Evolutionary conservation across 2,329 filamentous ascomycete species (phyloP).

Genomic region (Phyllosticta citribraziliensis): DNA sequence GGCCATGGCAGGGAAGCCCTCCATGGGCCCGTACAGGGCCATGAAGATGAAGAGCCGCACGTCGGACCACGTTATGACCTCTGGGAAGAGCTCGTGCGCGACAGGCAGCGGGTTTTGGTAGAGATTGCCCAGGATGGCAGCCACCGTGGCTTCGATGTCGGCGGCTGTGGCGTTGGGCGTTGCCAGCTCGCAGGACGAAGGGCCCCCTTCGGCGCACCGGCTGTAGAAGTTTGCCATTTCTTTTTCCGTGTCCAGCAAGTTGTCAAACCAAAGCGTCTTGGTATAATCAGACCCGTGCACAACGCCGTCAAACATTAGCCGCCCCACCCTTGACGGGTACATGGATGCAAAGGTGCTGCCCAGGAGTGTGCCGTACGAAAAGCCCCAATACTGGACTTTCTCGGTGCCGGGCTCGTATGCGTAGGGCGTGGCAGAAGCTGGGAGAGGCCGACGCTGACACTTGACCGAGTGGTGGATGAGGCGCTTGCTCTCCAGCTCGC

Average conservation of each 20-base stretch:
- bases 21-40: conserved; percentile 26
- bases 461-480: not conserved
- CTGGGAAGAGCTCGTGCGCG: conserved; percentile 17
- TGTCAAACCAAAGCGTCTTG: conserved; percentile 27
- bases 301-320: conserved; percentile 36
- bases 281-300: conserved; percentile 32
- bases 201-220: conserved; percentile 34
- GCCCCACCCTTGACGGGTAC: conserved; percentile 27
- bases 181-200: conserved; percentile 30
- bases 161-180: conserved; percentile 23
- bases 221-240: conserved; percentile 35
- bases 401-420: conserved; percentile 20
- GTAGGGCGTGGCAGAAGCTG: not conserved
- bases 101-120: conserved; percentile 33
- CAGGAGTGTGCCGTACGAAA: conserved; percentile 40
- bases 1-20: conserved; percentile 25
- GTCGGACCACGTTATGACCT: conserved; percentile 34
- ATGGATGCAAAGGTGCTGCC: conserved; percentile 29
- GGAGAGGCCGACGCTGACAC: not conserved
- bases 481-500: conserved; percentile 16
- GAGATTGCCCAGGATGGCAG: conserved; percentile 25
- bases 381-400: conserved; percentile 35
- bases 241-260: conserved; percentile 35
- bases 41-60: conserved; percentile 27
- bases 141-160: conserved; percentile 26